Base-by-base conservation (phyloP, 1,284 basidiomycete genomes). In the Meripilus lineatus region DNA sequence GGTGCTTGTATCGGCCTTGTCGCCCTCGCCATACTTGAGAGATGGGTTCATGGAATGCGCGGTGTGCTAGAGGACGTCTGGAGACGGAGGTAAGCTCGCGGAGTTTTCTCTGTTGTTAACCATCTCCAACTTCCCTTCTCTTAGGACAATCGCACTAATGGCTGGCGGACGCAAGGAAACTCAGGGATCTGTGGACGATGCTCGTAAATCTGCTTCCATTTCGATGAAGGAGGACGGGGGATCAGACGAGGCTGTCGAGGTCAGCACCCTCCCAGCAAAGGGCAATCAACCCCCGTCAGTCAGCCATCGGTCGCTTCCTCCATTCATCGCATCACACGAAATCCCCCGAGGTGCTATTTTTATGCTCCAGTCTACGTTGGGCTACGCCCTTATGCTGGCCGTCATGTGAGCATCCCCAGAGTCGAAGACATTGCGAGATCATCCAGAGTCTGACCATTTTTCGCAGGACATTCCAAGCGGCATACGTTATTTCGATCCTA, bases 1-100 rank as follows among this genome's bases (percentile, higher is more conserved):
- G 89, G 85, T 2, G 85, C 87, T 35, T 86, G 81, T 58, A 71
- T 92, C 46, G 82, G 74, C 0, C 68, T 93, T 18, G 70, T 84
- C 54, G 35, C 81, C 20, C 65, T 92, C 23, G 78, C 79, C 5
- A 58, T 90, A 4, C 63, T 87, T 26, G 87, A 90, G 45, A 70
- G 89, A 46, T 81, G 76, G 64, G 58, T 91, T 30, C 63, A 74
- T 11, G 80, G 79, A 0, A 65, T 74, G 46, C 71, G 83, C 21
- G 63, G 70, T 17, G 59, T 69, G 8, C 66, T 77, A 44, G 74
- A 82, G 50, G 59, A 58, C 1, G 66, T 71, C 24, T 91, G 88
- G 89, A 66, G 59, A 37, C 61, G 64, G 50, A 75, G 69, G 86
- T 86, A 52, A 53, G 73, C 50, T n/a, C 14, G 17, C 18, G 25